Evolutionary conservation across 2,329 filamentous ascomycete species (phyloP), one percentile per base, ranked within the genome.

Genomic region (Lasiodiplodia theobromae): DNA sequence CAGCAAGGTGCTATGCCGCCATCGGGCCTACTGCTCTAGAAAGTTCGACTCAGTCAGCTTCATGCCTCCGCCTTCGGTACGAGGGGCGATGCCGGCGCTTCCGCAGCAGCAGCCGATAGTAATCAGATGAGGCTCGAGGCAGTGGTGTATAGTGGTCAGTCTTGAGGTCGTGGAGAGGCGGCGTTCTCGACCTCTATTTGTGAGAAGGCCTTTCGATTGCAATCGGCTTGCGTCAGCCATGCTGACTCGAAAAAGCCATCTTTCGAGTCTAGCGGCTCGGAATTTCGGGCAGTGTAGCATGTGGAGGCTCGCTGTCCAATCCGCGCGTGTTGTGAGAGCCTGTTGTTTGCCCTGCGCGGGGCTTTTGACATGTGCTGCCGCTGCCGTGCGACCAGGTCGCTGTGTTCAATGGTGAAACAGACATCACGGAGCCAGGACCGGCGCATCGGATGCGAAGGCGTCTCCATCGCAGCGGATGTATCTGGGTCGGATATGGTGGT

Each of bases 211-310:
- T 18, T 16, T 49, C n/a, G 60, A 49, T 8, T 25, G n/a, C 60
- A 47, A 52, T 51, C 28, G 58, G 21, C 16, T 25, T 62, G n/a
- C 4, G 21, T 23, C 18, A 37, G 44, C 37, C 25, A 37, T 52
- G 28, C 58, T 63, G 58, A 37, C 58, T 63, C 58, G 44, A 18
- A n/a, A 16, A 31, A 14, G 40, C 40, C 44, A 52, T 51, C 28
- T n/a, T 23, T 51, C 58, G 60, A 64, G 60, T 52, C 44, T 64
- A 52, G 47, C 60, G 47, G 44, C 44, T 64, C 44, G 60, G 60
- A 31, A 12, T 1, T n/a, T 18, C 47, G 47, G 44, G 47, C 23
- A 49, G 21, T 51, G 44, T 52, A 52, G 47, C 51, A 64, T 37
- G 60, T 28, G 28, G n/a, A 52, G 47, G 60, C 58, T 23, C 16